Evolutionary conservation across 495 filamentous ascomycete genomes (phyloP), one percentile per base, ranked within the genome.

Genomic region (Neurospora hispaniola): DNA sequence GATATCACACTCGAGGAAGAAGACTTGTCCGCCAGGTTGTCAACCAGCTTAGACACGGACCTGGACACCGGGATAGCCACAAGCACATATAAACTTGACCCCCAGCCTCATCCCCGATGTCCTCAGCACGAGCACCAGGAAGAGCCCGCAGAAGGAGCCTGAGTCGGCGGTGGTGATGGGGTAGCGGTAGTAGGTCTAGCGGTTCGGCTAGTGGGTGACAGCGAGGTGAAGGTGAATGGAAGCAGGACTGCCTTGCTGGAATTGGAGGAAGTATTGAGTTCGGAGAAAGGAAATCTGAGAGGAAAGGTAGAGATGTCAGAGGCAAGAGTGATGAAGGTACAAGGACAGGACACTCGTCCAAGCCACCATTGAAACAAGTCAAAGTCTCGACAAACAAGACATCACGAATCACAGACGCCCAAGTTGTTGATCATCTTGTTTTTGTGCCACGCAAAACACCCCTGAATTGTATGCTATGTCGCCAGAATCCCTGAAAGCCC

Each of bases 381-480:
- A 31, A 31, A 31, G 27, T 31, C 2, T 31, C 27, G 27, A 31
- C 2, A 31, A 31, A 31, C 27, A 31, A 38, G 3, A 38, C 35
- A 38, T 38, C 35, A 38, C 27, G 3, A 5, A 54, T 54, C 46
- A 54, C 23, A 62, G 27, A 5, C 6, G 8, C 2, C 0, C 5
- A 2, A 7, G 2, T 35, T 66, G 27, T 66, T 62, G 54, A 18
- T 62, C 54, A 62, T 62, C 23, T 27, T 62, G 27, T 35, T 66
- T 66, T 66, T 66, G 23, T 66, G 54, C 54, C 54, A 66, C 54
- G 54, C 54, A 66, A 73, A 77, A 78, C 75, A 75, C 75, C 79
- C 76, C 70, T 78, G 71, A 78, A 80, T 80, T 80, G 78, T 75
- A 80, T 78, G 76, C 78, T 80, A 81, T 80, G 79, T 76, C 74